phyloP scores from a whole-genome alignment of 163 green algal species.

The Scenedesmus sp. region DNA sequence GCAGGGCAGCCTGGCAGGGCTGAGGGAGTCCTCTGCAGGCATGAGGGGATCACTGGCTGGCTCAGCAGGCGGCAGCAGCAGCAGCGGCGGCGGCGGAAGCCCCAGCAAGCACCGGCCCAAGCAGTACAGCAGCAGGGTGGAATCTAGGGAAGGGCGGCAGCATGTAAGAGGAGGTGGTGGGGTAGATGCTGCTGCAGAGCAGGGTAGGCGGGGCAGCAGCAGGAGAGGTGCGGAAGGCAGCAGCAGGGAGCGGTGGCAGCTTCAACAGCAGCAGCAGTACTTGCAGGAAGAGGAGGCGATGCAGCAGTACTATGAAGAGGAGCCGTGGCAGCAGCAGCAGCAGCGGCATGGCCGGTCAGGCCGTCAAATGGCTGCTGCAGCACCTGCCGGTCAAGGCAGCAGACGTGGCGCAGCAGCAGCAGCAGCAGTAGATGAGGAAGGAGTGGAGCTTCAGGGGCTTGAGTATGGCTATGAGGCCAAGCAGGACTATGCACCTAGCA shows the following conservation, averaged over 20 bases:
- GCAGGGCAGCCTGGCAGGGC: slow-evolving; percentile 8
- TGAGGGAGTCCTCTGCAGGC: background rate
- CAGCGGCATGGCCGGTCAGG: background rate
- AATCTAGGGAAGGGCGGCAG: too few species aligned
- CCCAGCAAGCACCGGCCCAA: background rate
- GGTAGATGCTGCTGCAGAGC: background rate
- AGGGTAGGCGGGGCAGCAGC: background rate
- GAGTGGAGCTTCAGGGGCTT: background rate
- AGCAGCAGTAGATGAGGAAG: background rate
- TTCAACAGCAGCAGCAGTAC: background rate
- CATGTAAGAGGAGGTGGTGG: background rate
- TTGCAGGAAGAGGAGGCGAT: background rate
- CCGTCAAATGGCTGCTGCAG: background rate
- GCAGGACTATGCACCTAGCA: background rate
- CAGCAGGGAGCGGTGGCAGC: background rate
- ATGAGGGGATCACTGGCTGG: slow-evolving; percentile 15
- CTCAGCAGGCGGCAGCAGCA: background rate
- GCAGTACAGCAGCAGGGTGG: background rate
- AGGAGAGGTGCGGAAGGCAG: background rate
- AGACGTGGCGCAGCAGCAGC: background rate
- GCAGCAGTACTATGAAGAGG: background rate
- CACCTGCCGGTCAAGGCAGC: background rate
- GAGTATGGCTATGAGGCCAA: background rate
- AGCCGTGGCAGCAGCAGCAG: background rate
- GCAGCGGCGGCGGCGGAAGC: background rate